Base-by-base conservation (phyloP, 805 yeast species). In the Barnettozyma sp. region DNA sequence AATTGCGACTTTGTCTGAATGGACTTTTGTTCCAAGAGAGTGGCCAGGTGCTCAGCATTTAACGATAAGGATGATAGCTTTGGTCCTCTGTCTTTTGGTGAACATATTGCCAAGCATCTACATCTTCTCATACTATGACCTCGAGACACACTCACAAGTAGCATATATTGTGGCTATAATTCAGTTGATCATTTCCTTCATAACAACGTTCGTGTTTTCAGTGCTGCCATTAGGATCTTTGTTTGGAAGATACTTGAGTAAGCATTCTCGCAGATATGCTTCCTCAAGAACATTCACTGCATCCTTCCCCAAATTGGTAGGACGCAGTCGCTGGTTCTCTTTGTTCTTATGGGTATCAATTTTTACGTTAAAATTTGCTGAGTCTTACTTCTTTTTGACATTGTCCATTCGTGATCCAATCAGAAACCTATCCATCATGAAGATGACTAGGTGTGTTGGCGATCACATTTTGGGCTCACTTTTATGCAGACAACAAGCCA, bases 311-410 rank as follows among this genome's bases (percentile, higher is more conserved):
- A 48, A 54, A 18, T 60, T 82, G 6, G 56, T 54, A 12, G 80
- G 80, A 0, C 62, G 75, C 29, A 76, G 74, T 41, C 59, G 62
- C 36, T 59, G 76, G 48, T 72, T 84, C 8, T 83, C 94, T 0
- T 66, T 70, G 46, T 73, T 79, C 0, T 59, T 84, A 41, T 82
- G 94, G 87, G 26, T 70, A 9, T 66, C 73, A 1, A 78, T 84
- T 0, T 82, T 82, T 45, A 41, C 66, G 5, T 76, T 83, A 1
- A 84, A 84, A 51, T 78, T 77, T 45, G 49, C 74, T 22, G 94
- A 84, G 53, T 83, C 94, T 0, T 84, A 84, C 55, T 82, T 82
- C 57, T 84, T 82, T 48, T 62, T 84, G 44, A 79, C 90, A 0
- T 61, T 82, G 33, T 80, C 92, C 3, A 59, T 84, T 28, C 68